Evolutionary conservation across 306 rosid species (phyloP).

Genomic region (Inga laurina): DNA sequence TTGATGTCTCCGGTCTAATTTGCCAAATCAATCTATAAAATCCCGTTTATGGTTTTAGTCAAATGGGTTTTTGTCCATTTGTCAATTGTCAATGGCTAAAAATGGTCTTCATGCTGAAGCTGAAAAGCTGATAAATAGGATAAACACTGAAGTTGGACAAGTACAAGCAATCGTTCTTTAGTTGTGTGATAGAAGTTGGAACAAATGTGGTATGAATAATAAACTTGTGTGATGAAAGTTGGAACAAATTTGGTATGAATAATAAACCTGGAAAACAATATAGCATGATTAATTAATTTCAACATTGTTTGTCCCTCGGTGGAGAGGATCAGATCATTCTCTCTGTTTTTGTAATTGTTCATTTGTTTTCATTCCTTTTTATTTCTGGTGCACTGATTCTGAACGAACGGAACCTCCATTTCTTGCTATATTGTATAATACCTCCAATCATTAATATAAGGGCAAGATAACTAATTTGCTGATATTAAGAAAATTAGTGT

Average conservation of each 20-base stretch:
- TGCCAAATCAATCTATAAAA: background rate
- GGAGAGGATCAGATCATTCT: constrained; percentile 10
- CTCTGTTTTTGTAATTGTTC: background rate
- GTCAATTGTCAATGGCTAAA: background rate
- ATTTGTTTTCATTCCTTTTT: background rate
- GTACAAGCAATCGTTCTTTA: background rate
- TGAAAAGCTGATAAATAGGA: background rate
- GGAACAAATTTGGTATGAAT: background rate
- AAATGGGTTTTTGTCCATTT: background rate
- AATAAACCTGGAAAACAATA: background rate
- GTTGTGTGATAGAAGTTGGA: background rate
- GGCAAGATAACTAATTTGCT: no score
- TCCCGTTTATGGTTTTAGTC: background rate
- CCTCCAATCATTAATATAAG: no score
- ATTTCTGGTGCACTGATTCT: constrained; percentile 15
- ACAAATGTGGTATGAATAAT: no score
- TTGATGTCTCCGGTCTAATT: background rate
- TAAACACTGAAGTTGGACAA: background rate
- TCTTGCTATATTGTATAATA: background rate
- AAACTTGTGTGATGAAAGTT: background rate
- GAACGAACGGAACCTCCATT: background rate
- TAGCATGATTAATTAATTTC: background rate
- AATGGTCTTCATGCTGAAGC: background rate
- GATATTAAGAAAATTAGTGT: no score
- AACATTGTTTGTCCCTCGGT: background rate